phyloP scores from a whole-genome alignment of 2,329 filamentous ascomycete species.

The Colletotrichum musicola region DNA sequence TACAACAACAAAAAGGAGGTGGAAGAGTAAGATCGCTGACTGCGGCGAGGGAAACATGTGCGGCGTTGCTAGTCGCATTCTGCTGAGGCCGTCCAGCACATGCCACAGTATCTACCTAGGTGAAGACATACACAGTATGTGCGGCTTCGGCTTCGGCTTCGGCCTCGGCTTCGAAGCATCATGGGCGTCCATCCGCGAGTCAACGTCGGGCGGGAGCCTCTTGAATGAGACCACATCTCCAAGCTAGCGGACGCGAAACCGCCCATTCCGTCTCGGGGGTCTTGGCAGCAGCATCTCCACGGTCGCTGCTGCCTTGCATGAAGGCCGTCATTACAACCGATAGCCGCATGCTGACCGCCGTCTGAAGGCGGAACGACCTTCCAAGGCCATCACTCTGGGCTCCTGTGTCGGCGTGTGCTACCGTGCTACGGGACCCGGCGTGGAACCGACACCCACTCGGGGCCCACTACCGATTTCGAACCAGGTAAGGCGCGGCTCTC shows the following conservation, averaged over 20 bases:
- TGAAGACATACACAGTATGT: no score
- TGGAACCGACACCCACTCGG: not conserved
- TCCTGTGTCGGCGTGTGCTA: slow-evolving; percentile 19
- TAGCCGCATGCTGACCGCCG: slow-evolving; percentile 19
- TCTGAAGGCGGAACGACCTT: not conserved
- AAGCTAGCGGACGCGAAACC: no score
- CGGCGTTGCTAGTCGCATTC: slow-evolving; percentile 10
- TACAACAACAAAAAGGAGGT: no score
- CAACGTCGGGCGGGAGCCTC: not conserved
- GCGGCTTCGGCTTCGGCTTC: not conserved
- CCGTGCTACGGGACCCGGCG: not conserved
- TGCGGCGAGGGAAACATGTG: slow-evolving; percentile 10
- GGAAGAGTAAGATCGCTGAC: no score
- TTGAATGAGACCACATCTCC: not conserved
- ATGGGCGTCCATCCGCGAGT: not conserved
- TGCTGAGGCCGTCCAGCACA: not conserved
- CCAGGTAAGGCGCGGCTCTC: not conserved
- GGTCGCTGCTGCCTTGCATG: not conserved
- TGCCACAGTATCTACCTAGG: no score
- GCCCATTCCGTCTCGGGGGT: no score
- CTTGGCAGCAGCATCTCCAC: no score
- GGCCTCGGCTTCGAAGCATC: slow-evolving; percentile 16
- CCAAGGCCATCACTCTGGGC: not conserved
- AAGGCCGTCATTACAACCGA: slow-evolving; percentile 8
- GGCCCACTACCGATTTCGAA: slow-evolving; percentile 10